phyloP scores from a whole-genome alignment of 106 monocot genomes.

The Chionographis japonica region DNA sequence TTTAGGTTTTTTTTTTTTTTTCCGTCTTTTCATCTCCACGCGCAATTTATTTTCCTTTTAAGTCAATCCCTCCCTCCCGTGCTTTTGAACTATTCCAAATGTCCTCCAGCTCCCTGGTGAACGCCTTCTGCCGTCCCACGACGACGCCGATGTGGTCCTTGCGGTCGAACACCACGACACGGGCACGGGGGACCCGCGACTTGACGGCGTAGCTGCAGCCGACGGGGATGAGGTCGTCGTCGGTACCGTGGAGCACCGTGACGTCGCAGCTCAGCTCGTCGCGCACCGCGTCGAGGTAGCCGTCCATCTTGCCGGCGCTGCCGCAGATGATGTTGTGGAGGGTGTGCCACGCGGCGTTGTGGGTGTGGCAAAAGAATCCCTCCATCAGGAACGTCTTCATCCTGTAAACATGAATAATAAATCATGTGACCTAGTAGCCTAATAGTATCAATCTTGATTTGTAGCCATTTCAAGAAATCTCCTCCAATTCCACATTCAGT shows the following conservation, averaged over 20 bases:
- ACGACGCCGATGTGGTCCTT: conserved; percentile 53
- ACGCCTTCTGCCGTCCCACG: conserved; percentile 50
- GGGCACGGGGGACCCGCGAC: conserved; percentile 29
- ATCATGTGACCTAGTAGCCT: too few relatives aligned
- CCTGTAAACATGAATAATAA: conserved; percentile 1
- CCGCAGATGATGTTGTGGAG: conserved; percentile 67
- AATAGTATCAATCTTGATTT: too few relatives aligned
- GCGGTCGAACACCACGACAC: conserved; percentile 25
- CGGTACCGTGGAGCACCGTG: conserved; percentile 37
- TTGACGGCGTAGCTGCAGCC: conserved; percentile 38
- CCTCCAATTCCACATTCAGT: too few relatives aligned
- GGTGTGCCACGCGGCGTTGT: conserved; percentile 60
- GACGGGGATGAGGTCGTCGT: conserved; percentile 50
- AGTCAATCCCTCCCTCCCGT: neutral
- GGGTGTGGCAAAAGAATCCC: conserved; percentile 53
- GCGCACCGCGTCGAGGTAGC: conserved; percentile 38
- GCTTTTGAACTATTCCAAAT: conserved; percentile 28
- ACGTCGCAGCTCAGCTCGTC: conserved; percentile 41
- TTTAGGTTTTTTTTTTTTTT: too few relatives aligned
- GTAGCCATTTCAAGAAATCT: too few relatives aligned
- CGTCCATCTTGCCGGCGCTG: conserved; percentile 44
- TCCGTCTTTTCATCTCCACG: too few relatives aligned
- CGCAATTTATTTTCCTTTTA: too few relatives aligned
- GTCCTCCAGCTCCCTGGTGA: conserved; percentile 40
- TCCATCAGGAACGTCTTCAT: conserved; percentile 49